These are phyloP conservation scores for Exophiala sp. DNA, from an alignment of 2,329 filamentous ascomycete species.

Conservation along the genomic window DNA sequence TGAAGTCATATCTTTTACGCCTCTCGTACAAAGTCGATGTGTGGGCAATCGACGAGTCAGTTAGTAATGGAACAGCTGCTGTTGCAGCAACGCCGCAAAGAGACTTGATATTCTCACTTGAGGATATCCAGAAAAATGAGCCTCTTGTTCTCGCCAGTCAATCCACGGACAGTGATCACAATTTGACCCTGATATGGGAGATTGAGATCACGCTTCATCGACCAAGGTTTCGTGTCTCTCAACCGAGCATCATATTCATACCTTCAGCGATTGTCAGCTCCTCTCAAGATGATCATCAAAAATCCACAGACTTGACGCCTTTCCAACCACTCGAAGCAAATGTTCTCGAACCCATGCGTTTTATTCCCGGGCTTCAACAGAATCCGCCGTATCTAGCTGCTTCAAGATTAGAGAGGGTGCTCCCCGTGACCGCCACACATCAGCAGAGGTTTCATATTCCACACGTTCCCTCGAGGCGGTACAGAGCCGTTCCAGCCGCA, in stretches of 20 bases:
- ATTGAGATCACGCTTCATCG: conserved; percentile 42
- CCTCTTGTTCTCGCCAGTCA: conserved; percentile 45
- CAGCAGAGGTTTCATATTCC: conserved; percentile 53
- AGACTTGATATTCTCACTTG: conserved; percentile 44
- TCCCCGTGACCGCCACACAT: conserved; percentile 49
- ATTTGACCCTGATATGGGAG: conserved; percentile 43
- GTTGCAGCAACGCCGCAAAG: conserved; percentile 29
- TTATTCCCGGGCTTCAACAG: conserved; percentile 46
- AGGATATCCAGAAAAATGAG: conserved; percentile 38
- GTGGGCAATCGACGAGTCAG: conserved; percentile 36
- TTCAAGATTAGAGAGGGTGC: conserved; percentile 54
- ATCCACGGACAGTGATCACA: conserved; percentile 38
- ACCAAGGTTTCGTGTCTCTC: conserved; percentile 51
- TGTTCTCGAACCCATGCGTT: conserved; percentile 54
- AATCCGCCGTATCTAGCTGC: conserved; percentile 55
- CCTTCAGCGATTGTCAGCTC: conserved; percentile 41
- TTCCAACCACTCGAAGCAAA: conserved; percentile 56
- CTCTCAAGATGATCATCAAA: conserved; percentile 32
- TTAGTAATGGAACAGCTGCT: conserved; percentile 36
- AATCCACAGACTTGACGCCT: conserved; percentile 53
- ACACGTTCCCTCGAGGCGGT: conserved; percentile 51
- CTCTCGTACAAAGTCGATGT: conserved; percentile 52
- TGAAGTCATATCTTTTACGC: conserved; percentile 49
- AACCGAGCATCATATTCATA: conserved; percentile 54
- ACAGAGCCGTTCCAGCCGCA: conserved; percentile 54